These are phyloP conservation scores for Alnus glutinosa DNA, from an alignment of 306 rosid species.

Conservation along the genomic window DNA sequence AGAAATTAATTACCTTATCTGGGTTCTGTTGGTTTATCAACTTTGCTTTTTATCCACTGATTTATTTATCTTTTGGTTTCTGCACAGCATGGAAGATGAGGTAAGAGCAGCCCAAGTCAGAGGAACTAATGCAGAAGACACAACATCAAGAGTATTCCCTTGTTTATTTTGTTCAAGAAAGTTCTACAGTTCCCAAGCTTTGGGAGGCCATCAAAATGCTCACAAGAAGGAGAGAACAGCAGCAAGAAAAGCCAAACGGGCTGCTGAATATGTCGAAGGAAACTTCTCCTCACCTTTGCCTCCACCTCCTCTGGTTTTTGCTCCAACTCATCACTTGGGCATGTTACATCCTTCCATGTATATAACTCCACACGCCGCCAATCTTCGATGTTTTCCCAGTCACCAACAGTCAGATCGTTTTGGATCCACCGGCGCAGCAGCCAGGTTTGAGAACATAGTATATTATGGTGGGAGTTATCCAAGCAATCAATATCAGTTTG, in stretches of 20 bases:
- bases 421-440: conserved; percentile 45
- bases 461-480: conserved; percentile 41
- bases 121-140: conserved; percentile 36
- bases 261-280: conserved; percentile 28
- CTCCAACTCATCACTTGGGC: conserved; percentile 46
- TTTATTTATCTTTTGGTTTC: background rate
- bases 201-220: conserved; percentile 93
- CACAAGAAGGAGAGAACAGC: conserved; percentile 86
- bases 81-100: conserved; percentile 46
- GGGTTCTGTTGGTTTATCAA: background rate
- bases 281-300: conserved; percentile 28
- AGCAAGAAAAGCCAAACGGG: conserved; percentile 62
- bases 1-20: background rate
- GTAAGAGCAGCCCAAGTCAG: conserved; percentile 28
- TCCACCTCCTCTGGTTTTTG: conserved; percentile 36
- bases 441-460: conserved; percentile 44
- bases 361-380: conserved; percentile 55
- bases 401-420: conserved; percentile 41
- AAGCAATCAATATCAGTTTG: conserved; percentile 20
- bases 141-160: conserved; percentile 57
- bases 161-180: conserved; percentile 78
- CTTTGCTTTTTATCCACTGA: background rate
- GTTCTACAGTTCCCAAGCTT: conserved; percentile 79
- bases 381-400: conserved; percentile 39
- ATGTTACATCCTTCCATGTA: conserved; percentile 46